Percentiles rank a stretch among this genome's conserved stretches.
Conservation (phyloP, 257 asterid species). For the Solanum chmielewskii region DNA sequence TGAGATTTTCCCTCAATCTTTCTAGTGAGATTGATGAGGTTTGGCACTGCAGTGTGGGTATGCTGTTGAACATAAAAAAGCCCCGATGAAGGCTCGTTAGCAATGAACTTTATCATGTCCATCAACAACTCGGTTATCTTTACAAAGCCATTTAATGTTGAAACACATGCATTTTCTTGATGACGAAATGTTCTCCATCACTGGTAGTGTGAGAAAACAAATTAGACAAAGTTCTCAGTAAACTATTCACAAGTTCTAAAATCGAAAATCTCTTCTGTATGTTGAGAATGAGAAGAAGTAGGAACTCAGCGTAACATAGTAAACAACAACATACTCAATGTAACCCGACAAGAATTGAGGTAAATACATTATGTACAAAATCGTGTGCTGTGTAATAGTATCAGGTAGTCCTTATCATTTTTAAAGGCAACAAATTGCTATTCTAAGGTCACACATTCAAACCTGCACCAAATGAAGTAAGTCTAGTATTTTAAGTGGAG, state of each 20-base stretch:
- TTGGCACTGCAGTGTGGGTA: conserved; percentile 59
- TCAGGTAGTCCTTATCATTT: too few relatives aligned
- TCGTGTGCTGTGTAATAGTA: too few relatives aligned
- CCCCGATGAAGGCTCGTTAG: conserved; percentile 95
- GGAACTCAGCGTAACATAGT: too few relatives aligned
- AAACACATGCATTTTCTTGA: too few relatives aligned
- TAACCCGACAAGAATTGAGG: background rate
- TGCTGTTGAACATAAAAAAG: conserved; percentile 90
- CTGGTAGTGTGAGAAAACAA: conserved; percentile 12
- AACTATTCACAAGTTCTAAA: too few relatives aligned
- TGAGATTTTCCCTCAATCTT: conserved; percentile 50
- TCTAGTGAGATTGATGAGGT: conserved; percentile 55
- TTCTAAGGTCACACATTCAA: too few relatives aligned
- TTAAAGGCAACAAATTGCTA: too few relatives aligned
- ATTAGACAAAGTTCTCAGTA: too few relatives aligned
- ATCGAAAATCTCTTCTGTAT: too few relatives aligned
- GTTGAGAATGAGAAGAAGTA: too few relatives aligned
- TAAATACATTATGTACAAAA: background rate
- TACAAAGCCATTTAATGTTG: conserved; percentile 60
- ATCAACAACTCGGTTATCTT: conserved; percentile 64
- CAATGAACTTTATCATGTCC: conserved; percentile 84
- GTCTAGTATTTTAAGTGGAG: too few relatives aligned
- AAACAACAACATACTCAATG: background rate
- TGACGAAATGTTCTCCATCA: conserved; percentile 22
- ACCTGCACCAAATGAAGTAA: too few relatives aligned